A percentile compares a stretch with the other conserved stretches of the same genome.
These are phyloP conservation scores for Eucalyptus erythrocorys DNA, from an alignment of 345 rosid genomes.

Conservation along the genomic window DNA sequence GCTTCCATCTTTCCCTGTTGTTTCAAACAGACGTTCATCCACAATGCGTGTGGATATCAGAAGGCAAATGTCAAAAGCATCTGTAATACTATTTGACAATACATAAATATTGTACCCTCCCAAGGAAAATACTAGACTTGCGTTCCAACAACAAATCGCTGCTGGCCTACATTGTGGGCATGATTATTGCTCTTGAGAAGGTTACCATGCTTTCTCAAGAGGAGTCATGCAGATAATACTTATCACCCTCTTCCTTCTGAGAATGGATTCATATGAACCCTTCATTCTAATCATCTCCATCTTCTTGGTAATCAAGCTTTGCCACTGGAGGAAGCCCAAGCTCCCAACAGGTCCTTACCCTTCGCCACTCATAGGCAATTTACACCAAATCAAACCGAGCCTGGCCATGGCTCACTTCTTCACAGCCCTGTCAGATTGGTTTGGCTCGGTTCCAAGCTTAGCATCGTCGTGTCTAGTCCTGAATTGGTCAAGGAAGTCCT, in stretches of 20 bases:
- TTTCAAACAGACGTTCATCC: background rate
- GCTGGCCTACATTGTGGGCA: background rate
- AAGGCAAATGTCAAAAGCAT: background rate
- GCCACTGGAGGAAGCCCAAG: slow-evolving; percentile 36
- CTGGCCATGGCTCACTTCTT: slow-evolving; percentile 48
- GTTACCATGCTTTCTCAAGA: background rate
- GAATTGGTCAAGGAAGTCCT: slow-evolving; percentile 73
- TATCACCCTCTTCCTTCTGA: background rate
- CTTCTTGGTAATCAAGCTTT: background rate
- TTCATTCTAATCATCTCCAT: background rate
- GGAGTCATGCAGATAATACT: background rate
- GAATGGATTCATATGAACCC: background rate
- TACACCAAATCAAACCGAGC: slow-evolving; percentile 63
- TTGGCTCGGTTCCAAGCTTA: slow-evolving; percentile 77
- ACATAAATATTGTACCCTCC: background rate
- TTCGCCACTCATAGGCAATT: slow-evolving; percentile 74
- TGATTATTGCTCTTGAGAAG: background rate
- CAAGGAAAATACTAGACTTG: background rate
- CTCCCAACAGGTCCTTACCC: slow-evolving; percentile 76
- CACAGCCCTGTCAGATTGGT: slow-evolving; percentile 82
- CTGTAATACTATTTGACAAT: background rate
- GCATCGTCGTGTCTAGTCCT: slow-evolving; percentile 49
- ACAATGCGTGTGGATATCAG: background rate
- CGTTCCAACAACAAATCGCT: background rate
- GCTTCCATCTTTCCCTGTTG: background rate